Evolutionary conservation across 352 stramenopile genomes (phyloP).

Genomic region (Aphanomyces cochlioides): DNA sequence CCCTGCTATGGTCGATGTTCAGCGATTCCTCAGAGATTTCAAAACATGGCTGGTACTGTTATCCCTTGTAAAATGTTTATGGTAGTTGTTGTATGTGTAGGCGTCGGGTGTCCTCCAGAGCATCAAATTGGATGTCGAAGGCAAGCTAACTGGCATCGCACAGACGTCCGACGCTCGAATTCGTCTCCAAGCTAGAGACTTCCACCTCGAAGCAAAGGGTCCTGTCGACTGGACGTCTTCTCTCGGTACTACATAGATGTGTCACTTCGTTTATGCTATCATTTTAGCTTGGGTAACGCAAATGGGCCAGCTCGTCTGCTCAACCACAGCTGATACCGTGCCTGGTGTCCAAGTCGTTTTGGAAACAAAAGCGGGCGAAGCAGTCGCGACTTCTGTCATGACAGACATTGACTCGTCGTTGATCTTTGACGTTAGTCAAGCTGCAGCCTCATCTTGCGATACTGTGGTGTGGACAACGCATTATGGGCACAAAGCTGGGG

Average conservation of each 20-base stretch:
- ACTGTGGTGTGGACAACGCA: not conserved
- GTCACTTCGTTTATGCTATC: not conserved
- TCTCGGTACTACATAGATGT: not conserved
- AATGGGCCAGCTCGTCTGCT: not conserved
- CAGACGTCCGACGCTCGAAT: not conserved
- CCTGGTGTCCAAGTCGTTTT: not conserved
- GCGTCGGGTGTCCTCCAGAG: not conserved
- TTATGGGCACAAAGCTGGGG: not conserved
- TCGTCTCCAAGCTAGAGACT: not conserved
- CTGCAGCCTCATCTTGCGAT: not conserved
- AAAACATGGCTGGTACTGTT: not conserved
- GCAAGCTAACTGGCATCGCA: slow-evolving; percentile 10
- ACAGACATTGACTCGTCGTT: slow-evolving; percentile 1
- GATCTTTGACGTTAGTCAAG: not conserved
- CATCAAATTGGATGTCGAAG: slow-evolving; percentile 9
- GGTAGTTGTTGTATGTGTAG: not conserved
- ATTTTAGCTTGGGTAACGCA: not conserved
- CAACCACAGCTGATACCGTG: not conserved
- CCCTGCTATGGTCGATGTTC: slow-evolving; percentile 36
- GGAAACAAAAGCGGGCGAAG: not conserved
- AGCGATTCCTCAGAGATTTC: not conserved
- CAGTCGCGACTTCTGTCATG: not conserved
- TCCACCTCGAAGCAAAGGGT: not conserved
- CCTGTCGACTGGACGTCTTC: slow-evolving; percentile 6
- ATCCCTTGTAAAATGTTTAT: not conserved